phyloP scores from a whole-genome alignment of 169 alveolate genomes.

The Plasmodium vinckei region DNA sequence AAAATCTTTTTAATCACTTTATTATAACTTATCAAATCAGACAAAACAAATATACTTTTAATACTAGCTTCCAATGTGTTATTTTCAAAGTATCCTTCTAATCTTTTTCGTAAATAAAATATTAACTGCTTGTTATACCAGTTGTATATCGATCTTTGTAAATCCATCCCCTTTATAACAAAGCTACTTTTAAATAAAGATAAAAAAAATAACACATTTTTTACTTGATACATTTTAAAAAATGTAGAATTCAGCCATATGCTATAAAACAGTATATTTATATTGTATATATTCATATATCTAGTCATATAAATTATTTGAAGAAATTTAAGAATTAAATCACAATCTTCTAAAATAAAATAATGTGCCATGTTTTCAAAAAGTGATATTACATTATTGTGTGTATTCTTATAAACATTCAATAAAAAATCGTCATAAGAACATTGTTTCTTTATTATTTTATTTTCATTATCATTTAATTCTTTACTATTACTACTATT shows the following conservation, averaged over 20 bases:
- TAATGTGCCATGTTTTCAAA: constrained; percentile 47
- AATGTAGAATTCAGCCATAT: constrained; percentile 55
- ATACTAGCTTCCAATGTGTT: constrained; percentile 62
- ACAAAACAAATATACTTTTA: constrained; percentile 38
- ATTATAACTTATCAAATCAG: constrained; percentile 56
- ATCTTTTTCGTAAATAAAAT: constrained; percentile 44
- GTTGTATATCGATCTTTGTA: constrained; percentile 41
- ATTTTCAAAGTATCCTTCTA: constrained; percentile 62
- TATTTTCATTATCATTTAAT: neutral
- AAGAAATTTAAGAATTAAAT: constrained; percentile 39
- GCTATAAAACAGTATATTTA: constrained; percentile 53
- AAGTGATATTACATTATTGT: constrained; percentile 9
- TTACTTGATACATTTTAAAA: constrained; percentile 56
- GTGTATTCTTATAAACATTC: constrained; percentile 12
- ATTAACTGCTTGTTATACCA: constrained; percentile 52
- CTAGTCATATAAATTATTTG: constrained; percentile 48
- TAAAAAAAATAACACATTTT: constrained; percentile 54
- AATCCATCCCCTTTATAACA: constrained; percentile 27
- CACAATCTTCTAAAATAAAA: constrained; percentile 68
- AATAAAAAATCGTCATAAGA: constrained; percentile 28
- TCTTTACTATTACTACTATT: neutral
- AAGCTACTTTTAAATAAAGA: constrained; percentile 50
- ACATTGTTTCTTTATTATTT: neutral
- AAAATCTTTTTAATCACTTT: constrained; percentile 60
- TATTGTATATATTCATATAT: constrained; percentile 34